phyloP scores from a whole-genome alignment of 2,329 filamentous ascomycete genomes.

The Hypoxylon sp. region DNA sequence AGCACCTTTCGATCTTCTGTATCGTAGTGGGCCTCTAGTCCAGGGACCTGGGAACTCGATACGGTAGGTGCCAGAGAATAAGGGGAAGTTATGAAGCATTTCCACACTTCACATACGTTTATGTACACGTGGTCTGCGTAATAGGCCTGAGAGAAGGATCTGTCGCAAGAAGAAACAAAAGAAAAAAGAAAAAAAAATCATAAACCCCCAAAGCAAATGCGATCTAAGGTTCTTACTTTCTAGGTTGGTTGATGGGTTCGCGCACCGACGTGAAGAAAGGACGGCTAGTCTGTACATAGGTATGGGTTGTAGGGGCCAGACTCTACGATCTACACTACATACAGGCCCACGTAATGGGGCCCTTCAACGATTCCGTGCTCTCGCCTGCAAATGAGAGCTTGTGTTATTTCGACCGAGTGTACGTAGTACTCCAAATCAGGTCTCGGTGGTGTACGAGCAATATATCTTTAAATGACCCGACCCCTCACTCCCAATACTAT shows the following conservation, averaged over 20 bases:
- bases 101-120: background rate
- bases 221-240: conserved; percentile 16
- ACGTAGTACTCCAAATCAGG: conserved; percentile 24
- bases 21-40: conserved; percentile 14
- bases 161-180: background rate
- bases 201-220: background rate
- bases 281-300: background rate
- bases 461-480: conserved; percentile 40
- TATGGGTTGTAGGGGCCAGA: conserved; percentile 31
- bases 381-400: conserved; percentile 32
- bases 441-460: conserved; percentile 38
- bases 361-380: conserved; percentile 9
- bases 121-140: background rate
- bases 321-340: conserved; percentile 38
- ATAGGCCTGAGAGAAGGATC: background rate
- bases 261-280: background rate
- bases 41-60: conserved; percentile 26
- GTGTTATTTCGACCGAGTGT: conserved; percentile 36
- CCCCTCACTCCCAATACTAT: conserved; percentile 13
- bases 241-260: conserved; percentile 1
- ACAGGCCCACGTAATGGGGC: conserved; percentile 26
- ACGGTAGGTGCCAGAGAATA: conserved; percentile 23
- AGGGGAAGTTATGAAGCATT: conserved; percentile 21
- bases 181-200: background rate
- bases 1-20: conserved; percentile 26